A percentile compares a stretch with the other conserved stretches of the same genome.
These are phyloP conservation scores for Ogataea henricii DNA, from an alignment of 805 yeast genomes.

Conservation along the genomic window DNA sequence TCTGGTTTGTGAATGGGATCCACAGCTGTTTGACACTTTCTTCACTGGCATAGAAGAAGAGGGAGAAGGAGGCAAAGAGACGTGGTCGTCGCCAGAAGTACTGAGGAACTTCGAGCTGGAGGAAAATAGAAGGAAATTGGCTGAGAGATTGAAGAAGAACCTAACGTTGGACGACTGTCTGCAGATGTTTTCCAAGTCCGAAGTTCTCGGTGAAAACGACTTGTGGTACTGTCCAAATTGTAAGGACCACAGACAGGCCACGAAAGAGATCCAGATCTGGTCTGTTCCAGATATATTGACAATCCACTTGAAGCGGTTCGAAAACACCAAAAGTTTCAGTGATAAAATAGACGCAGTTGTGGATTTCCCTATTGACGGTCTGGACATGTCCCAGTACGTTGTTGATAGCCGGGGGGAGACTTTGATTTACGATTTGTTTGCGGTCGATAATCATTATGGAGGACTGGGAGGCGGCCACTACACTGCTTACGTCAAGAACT, in stretches of 20 bases:
- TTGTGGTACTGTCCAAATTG: slow-evolving; percentile 93
- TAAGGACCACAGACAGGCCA: slow-evolving; percentile 85
- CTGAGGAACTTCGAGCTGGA: slow-evolving; percentile 59
- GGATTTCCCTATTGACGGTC: slow-evolving; percentile 81
- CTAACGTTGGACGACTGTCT: slow-evolving; percentile 75
- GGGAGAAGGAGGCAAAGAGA: slow-evolving; percentile 48
- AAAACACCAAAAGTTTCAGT: slow-evolving; percentile 78
- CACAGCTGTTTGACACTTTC: slow-evolving; percentile 47
- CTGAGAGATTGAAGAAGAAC: slow-evolving; percentile 36
- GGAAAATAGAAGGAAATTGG: slow-evolving; percentile 39
- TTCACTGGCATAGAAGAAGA: slow-evolving; percentile 52
- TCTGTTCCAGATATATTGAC: slow-evolving; percentile 88
- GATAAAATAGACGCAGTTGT: slow-evolving; percentile 87
- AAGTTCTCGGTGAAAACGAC: slow-evolving; percentile 83
- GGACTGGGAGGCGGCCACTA: slow-evolving; percentile 98
- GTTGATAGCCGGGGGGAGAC: slow-evolving; percentile 39
- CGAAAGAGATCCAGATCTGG: slow-evolving; percentile 91
- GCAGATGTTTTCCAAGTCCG: slow-evolving; percentile 73
- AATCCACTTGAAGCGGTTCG: slow-evolving; percentile 88
- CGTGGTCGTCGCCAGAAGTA: slow-evolving; percentile 56
- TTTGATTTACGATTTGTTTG: slow-evolving; percentile 78
- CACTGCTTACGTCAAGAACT: slow-evolving; percentile 85
- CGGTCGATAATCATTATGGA: slow-evolving; percentile 94
- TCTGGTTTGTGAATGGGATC: slow-evolving; percentile 69
- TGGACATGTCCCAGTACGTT: slow-evolving; percentile 70